Percentiles rank a stretch among this genome's conserved stretches.
phyloP scores from a whole-genome alignment of 192 early-diverging fungal genomes.

The Chytriomyces sp. region DNA sequence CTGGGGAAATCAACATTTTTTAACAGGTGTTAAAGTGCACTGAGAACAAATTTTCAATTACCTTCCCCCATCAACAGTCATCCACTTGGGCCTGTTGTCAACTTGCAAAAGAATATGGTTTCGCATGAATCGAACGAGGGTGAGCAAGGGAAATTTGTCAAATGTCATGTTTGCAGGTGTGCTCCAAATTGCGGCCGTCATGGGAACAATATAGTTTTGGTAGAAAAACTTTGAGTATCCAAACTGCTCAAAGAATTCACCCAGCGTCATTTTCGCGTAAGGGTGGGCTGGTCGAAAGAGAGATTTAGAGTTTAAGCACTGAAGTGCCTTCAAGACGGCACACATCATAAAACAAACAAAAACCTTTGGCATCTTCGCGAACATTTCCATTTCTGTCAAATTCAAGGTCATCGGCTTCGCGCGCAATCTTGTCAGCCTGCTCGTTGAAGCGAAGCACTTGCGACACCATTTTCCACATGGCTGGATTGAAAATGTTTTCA shows the following conservation, averaged over 20 bases:
- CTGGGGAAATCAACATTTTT: conserved; percentile 39
- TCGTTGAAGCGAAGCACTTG: conserved; percentile 62
- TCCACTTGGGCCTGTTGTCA: conserved; percentile 59
- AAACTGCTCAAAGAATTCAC: conserved; percentile 57
- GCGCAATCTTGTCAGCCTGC: conserved; percentile 56
- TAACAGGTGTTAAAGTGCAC: background rate
- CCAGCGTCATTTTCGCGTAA: conserved; percentile 52
- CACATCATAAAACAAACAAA: background rate
- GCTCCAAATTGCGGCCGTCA: conserved; percentile 72
- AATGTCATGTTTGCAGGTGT: conserved; percentile 63
- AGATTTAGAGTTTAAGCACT: background rate
- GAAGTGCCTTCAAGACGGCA: background rate
- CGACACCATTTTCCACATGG: conserved; percentile 61
- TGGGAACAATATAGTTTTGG: conserved; percentile 70
- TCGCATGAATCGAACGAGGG: conserved; percentile 66
- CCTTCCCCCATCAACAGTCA: conserved; percentile 56
- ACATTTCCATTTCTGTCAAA: conserved; percentile 35
- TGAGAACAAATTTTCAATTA: background rate
- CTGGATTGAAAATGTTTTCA: conserved; percentile 48
- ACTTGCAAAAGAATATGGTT: conserved; percentile 68
- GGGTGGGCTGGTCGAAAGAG: conserved; percentile 36
- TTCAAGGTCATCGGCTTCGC: conserved; percentile 48
- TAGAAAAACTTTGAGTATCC: conserved; percentile 62
- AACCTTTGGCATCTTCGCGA: conserved; percentile 21
- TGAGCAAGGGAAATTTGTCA: conserved; percentile 64